Evolutionary conservation across 2,329 filamentous ascomycete species (phyloP).

Genomic region (Lecanicillium sp.): DNA sequence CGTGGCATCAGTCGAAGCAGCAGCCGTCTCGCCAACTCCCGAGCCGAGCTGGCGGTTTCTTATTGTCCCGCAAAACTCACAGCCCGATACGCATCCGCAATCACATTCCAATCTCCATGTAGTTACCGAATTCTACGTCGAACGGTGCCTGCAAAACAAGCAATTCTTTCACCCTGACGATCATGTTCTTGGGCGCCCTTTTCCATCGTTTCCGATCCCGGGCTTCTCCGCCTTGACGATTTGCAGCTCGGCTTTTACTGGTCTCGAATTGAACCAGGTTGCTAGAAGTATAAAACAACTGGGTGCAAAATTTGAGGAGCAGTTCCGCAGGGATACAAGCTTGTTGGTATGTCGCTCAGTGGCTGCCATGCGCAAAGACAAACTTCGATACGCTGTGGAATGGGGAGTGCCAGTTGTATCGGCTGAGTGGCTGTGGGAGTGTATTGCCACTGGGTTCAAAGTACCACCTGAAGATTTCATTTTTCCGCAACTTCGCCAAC

Average conservation of each 20-base stretch:
- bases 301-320: conserved; percentile 75
- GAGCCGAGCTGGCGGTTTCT: conserved; percentile 39
- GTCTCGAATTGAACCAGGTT: conserved; percentile 80
- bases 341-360: conserved; percentile 67
- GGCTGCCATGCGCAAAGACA: conserved; percentile 58
- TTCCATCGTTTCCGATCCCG: conserved; percentile 61
- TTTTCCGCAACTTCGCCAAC: conserved; percentile 40
- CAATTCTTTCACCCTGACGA: conserved; percentile 60
- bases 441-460: conserved; percentile 53
- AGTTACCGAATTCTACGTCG: conserved; percentile 90
- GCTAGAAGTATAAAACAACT: conserved; percentile 69
- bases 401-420: conserved; percentile 77
- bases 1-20: conserved; percentile 37
- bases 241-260: conserved; percentile 75
- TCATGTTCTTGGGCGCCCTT: conserved; percentile 71
- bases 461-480: conserved; percentile 41
- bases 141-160: conserved; percentile 77
- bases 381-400: conserved; percentile 68
- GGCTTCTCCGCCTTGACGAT: conserved; percentile 67
- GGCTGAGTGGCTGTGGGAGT: conserved; percentile 79
- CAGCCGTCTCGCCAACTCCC: conserved; percentile 25
- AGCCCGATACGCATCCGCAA: conserved; percentile 38
- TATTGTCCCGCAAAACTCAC: conserved; percentile 48
- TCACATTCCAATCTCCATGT: conserved; percentile 36
- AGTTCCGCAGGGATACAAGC: conserved; percentile 64